Base-by-base conservation (phyloP, 140 eudicot species). In the Flaveria floridana region DNA sequence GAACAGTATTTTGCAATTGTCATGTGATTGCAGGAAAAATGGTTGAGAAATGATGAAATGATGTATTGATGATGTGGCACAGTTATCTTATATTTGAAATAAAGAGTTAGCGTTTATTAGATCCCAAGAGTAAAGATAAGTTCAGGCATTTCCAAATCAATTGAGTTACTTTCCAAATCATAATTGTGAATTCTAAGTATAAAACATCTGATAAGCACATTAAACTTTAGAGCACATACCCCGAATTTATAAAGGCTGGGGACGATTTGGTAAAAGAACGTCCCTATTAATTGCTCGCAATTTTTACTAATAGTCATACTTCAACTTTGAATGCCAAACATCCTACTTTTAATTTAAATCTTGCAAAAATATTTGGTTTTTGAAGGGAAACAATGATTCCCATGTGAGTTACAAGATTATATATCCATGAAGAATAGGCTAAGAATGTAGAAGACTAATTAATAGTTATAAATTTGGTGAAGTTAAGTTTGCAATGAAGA, bases 291-390 rank as follows among this genome's bases (percentile, higher is more conserved):
- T 13, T 11, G 20, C 23, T 58, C 12, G 0, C 42, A 23, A n/a
- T 57, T 9, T 57, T 20, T 57, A 57, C 6, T 57, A 57, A 20
- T 57, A 20, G 50, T 68, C 21, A 68, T 68, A 30, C 71, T 6
- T 15, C 15, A 62, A 48, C 63, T 50, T 70, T 50, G 10, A 70
- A 70, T 14, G n/a, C 9, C 23, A 69, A 47, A 47, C 61, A 44
- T 18, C 23, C 59, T 46, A 47, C 11, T 52, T 13, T 26, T 23
- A 50, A 15, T 15, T 42, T 42, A 18, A 42, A 42, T 37, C 2
- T 18, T 19, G n/a, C 3, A 6, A 39, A 65, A 65, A 14, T 1
- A 14, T 12, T 64, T n/a, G 69, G 19, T 26, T 63, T 4, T n/a
- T 16, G 42, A n/a, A 13, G 69, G 48, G 42, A 26, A 30, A 30